phyloP scores from a whole-genome alignment of 2,329 filamentous ascomycete species.

The Karstenula rhodostoma region DNA sequence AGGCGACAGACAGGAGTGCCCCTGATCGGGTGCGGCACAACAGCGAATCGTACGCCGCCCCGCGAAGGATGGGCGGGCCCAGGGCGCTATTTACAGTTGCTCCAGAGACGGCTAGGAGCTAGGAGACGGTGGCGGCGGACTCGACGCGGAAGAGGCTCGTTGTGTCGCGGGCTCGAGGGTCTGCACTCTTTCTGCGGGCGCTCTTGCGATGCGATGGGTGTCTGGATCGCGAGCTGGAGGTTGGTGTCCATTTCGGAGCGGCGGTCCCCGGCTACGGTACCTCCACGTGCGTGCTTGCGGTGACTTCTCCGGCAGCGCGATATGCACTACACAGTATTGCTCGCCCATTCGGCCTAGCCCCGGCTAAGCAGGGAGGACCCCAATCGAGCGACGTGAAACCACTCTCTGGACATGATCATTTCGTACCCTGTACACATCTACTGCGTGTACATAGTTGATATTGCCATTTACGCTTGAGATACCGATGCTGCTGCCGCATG shows the following conservation, averaged over 20 bases:
- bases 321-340: conserved; percentile 2
- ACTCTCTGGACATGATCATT: conserved; percentile 6
- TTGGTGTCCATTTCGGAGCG: background rate
- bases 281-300: conserved; percentile 9
- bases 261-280: background rate
- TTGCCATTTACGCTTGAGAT: too few relatives aligned
- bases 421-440: background rate
- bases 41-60: conserved; percentile 15
- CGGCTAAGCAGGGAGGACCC: conserved; percentile 1
- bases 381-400: conserved; percentile 6
- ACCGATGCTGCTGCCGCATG: conserved; percentile 6
- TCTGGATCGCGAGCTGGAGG: background rate
- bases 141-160: background rate
- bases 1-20: conserved; percentile 19
- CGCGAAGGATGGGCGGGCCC: conserved; percentile 8
- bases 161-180: background rate
- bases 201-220: background rate
- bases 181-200: background rate
- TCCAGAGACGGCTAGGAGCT: conserved; percentile 22
- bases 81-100: conserved; percentile 22
- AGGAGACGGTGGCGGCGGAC: conserved; percentile 10
- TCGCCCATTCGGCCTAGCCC: background rate
- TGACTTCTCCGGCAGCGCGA: background rate
- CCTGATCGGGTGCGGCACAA: conserved; percentile 19
- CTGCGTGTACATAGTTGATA: too few relatives aligned